phyloP scores from a whole-genome alignment of 106 monocot species.

The Allium fistulosum region DNA sequence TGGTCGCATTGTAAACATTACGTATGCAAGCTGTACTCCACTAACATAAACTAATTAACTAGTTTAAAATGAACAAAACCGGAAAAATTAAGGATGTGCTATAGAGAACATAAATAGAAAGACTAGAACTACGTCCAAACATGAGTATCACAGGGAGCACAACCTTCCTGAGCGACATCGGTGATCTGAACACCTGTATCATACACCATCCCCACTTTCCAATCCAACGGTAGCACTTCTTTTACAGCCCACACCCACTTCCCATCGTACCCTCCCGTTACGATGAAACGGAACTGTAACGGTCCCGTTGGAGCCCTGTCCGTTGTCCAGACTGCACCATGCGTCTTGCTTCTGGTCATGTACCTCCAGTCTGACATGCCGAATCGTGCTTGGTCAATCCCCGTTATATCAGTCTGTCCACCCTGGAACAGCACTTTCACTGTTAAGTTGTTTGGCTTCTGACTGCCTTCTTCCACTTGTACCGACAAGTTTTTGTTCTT shows the following conservation, averaged over 20 bases:
- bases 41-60: too few relatives aligned
- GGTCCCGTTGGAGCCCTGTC: constrained; percentile 47
- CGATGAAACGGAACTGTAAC: constrained; percentile 68
- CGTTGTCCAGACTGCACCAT: constrained; percentile 67
- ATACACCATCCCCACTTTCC: constrained; percentile 56
- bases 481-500: constrained; percentile 47
- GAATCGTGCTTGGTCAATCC: constrained; percentile 38
- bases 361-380: constrained; percentile 50
- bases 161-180: constrained; percentile 75
- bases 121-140: too few relatives aligned
- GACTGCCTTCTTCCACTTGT: constrained; percentile 65
- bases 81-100: too few relatives aligned
- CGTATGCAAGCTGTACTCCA: too few relatives aligned
- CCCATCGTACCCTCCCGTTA: constrained; percentile 79
- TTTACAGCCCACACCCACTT: constrained; percentile 76
- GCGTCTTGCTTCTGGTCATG: constrained; percentile 31
- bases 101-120: too few relatives aligned
- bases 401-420: constrained; percentile 77
- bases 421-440: constrained; percentile 78
- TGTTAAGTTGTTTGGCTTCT: constrained; percentile 33
- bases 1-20: too few relatives aligned
- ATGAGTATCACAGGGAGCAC: constrained; percentile 44
- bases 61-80: too few relatives aligned
- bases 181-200: constrained; percentile 67
- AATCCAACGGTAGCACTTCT: constrained; percentile 54